These are phyloP conservation scores for Phlyctochytrium planicorne DNA, from an alignment of 192 early-diverging fungal genomes.

Conservation along the genomic window DNA sequence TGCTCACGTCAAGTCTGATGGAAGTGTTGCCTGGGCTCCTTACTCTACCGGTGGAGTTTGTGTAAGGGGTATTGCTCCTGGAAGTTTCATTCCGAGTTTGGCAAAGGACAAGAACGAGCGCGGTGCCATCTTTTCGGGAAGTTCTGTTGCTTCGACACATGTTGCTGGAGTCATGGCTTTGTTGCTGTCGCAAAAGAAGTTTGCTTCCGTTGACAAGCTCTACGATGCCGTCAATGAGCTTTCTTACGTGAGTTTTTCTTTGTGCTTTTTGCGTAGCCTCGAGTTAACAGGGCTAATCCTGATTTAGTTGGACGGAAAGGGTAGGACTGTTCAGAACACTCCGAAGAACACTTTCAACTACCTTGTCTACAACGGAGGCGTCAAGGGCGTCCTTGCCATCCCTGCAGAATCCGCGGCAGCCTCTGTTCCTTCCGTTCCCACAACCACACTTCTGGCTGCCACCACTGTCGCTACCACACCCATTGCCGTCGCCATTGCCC, in stretches of 20 bases:
- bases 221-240: constrained; percentile 1
- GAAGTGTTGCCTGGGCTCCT: constrained; percentile 48
- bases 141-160: constrained; percentile 84
- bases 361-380: background rate
- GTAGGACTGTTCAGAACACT: background rate
- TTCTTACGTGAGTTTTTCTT: background rate
- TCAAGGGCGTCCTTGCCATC: background rate
- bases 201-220: background rate
- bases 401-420: background rate
- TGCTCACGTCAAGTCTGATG: too few species aligned
- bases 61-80: constrained; percentile 55
- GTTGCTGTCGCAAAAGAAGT: constrained; percentile 22
- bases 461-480: background rate
- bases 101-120: constrained; percentile 35
- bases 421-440: background rate
- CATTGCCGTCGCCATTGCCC: too few species aligned
- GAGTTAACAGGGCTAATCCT: too few species aligned
- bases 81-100: constrained; percentile 52
- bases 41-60: constrained; percentile 78
- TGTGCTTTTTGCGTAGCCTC: too few species aligned
- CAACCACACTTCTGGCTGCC: background rate
- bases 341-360: background rate
- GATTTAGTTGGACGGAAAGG: too few species aligned
- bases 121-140: constrained; percentile 73
- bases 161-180: constrained; percentile 64